These are phyloP conservation scores for Ampelomyces quisqualis DNA, from an alignment of 2,329 filamentous ascomycete species.

Conservation along the genomic window DNA sequence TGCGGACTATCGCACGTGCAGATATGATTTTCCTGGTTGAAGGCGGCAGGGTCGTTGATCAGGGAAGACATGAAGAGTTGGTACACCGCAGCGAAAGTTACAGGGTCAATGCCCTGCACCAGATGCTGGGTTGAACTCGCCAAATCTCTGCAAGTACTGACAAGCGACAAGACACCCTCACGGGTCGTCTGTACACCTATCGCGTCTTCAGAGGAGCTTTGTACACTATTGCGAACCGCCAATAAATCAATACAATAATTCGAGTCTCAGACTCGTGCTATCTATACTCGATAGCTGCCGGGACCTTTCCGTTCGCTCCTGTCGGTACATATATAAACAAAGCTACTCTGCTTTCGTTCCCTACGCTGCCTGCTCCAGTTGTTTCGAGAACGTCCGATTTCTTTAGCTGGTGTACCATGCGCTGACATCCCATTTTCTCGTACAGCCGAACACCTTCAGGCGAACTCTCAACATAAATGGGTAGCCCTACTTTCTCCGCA, in stretches of 20 bases:
- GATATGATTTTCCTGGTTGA: conserved; percentile 53
- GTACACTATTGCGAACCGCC: too few species aligned
- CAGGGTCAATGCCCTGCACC: conserved; percentile 53
- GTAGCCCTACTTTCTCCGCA: conserved; percentile 42
- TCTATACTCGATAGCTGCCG: conserved; percentile 15
- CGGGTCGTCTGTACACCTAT: too few species aligned
- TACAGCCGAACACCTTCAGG: conserved; percentile 48
- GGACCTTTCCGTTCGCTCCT: conserved; percentile 10
- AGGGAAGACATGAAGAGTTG: conserved; percentile 53
- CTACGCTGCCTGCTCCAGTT: conserved; percentile 10
- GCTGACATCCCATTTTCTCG: conserved; percentile 50
- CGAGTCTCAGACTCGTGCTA: too few species aligned
- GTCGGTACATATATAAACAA: conserved; percentile 22
- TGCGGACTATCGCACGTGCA: conserved; percentile 46
- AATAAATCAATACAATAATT: too few species aligned
- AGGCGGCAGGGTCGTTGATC: conserved; percentile 51
- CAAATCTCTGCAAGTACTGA: not conserved
- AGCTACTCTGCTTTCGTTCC: conserved; percentile 12
- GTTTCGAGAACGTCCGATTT: conserved; percentile 36
- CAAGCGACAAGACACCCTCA: too few species aligned
- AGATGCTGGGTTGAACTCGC: conserved; percentile 44
- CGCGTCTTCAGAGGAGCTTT: too few species aligned
- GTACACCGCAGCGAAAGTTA: conserved; percentile 53
- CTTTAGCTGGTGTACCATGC: conserved; percentile 42
- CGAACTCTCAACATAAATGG: conserved; percentile 53